Base-by-base conservation (phyloP, 805 yeast species). In the Nakazawaea wyomingensis region DNA sequence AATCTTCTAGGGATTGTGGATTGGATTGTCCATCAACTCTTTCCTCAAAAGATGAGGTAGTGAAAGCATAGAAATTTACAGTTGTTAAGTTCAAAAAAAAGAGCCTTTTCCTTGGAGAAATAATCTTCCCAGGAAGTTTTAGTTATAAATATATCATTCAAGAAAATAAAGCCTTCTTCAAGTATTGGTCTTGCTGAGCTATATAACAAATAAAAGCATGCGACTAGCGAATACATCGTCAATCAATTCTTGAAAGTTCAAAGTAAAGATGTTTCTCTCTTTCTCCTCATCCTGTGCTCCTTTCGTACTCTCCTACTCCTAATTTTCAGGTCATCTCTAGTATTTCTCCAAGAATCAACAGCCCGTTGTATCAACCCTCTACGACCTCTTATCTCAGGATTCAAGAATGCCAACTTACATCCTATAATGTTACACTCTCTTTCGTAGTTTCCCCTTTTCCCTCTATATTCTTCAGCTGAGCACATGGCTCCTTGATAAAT, bases 271-370 rank as follows among this genome's bases (percentile, higher is more conserved):
- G 13, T 21, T 13, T 18, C 33, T 19, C 20, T 30, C 31, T 17
- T 31, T 24, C 11, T 39, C 27, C 18, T 16, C 32, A 39, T 19
- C 18, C 39, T 45, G 44, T 37, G 34, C 43, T 43, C 44, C 21
- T 61, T 55, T 41, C 71, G 54, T 9, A 71, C 74, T 32, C 76
- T 58, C 35, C 78, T 64, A n/a, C 68, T 61, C 39, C 74, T 57
- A 36, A 63, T 54, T 4, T 60, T 55, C 14, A 62, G 61, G 41
- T 72, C 72, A 7, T 58, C 53, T 48, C 72, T 60, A 4, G 75
- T 65, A 52, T 73, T 73, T 48, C 78, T 60, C 75, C 75, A 74
- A 5, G 69, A 59, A 46, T 72, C 78, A 13, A 73, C 78, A 1
- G 78, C 78, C 24, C 78, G 59, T 50, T 73, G 78, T 13, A 71